phyloP scores from a whole-genome alignment of 306 rosid species.

The Begonia fuchsioides region DNA sequence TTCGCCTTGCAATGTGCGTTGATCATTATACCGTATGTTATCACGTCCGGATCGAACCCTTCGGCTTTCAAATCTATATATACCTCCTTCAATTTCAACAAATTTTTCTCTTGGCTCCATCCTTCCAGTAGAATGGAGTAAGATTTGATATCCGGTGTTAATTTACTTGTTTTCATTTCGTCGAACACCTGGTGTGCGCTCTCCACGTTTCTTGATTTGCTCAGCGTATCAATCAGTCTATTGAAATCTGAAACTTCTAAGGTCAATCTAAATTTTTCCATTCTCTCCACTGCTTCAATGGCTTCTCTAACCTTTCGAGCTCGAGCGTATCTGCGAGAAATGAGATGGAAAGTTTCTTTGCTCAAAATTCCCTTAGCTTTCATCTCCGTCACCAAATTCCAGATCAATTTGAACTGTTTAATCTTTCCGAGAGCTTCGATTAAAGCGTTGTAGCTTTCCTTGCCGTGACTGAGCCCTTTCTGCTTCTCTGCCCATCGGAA shows the following conservation, averaged over 20 bases:
- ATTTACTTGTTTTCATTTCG: slow-evolving; percentile 39
- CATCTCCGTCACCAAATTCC: slow-evolving; percentile 74
- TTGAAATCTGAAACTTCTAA: slow-evolving; percentile 45
- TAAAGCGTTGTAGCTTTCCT: slow-evolving; percentile 43
- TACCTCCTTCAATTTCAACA: slow-evolving; percentile 57
- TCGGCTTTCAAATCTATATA: slow-evolving; percentile 58
- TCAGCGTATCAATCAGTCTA: slow-evolving; percentile 40
- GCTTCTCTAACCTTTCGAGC: slow-evolving; percentile 47
- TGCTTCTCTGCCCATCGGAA: slow-evolving; percentile 76
- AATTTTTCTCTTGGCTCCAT: slow-evolving; percentile 64
- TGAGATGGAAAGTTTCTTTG: slow-evolving; percentile 45
- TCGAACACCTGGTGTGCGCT: slow-evolving; percentile 76
- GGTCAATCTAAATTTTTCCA: slow-evolving; percentile 51
- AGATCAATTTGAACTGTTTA: slow-evolving; percentile 58
- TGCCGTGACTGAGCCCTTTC: slow-evolving; percentile 32
- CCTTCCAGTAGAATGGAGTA: slow-evolving; percentile 67
- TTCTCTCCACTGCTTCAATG: slow-evolving; percentile 48
- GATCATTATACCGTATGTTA: slow-evolving; percentile 59
- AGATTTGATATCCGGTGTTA: slow-evolving; percentile 58
- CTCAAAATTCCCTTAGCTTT: slow-evolving; percentile 28
- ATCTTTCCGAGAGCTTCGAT: slow-evolving; percentile 77
- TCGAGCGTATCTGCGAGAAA: slow-evolving; percentile 56
- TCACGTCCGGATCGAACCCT: slow-evolving; percentile 66
- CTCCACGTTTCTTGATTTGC: slow-evolving; percentile 47
- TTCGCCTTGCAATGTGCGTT: slow-evolving; percentile 54